These are phyloP conservation scores for Blastocystis hominis DNA, from an alignment of 352 stramenopile genomes.

Conservation along the genomic window DNA sequence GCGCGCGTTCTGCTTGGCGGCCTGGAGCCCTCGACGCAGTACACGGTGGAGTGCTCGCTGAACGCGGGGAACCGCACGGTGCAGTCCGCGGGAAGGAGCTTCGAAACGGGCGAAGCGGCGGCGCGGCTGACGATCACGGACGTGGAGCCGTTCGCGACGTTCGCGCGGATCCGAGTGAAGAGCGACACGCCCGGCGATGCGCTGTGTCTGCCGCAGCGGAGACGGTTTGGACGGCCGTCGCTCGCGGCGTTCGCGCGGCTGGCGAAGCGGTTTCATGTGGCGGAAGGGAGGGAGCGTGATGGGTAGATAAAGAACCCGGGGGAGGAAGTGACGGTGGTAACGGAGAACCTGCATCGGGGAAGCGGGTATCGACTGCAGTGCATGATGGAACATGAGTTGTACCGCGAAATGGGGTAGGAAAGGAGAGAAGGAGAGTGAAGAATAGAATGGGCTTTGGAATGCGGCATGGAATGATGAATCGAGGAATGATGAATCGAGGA, in stretches of 20 bases:
- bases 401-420: background rate
- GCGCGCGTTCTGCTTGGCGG: background rate
- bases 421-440: too few species aligned
- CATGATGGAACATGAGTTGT: slow-evolving; percentile 32
- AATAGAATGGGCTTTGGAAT: too few species aligned
- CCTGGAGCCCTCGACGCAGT: background rate
- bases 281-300: background rate
- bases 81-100: background rate
- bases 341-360: background rate
- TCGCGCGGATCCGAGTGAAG: background rate
- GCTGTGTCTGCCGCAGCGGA: background rate
- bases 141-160: slow-evolving; percentile 21
- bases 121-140: background rate
- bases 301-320: background rate
- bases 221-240: background rate
- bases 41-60: slow-evolving; percentile 17
- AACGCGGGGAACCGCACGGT: background rate
- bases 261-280: background rate
- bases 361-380: slow-evolving; percentile 17
- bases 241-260: background rate
- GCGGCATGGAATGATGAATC: too few species aligned
- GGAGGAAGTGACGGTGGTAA: background rate
- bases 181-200: background rate
- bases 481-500: too few species aligned
- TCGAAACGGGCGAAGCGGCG: background rate